Conservation (phyloP, 768 basidiomycete genomes). For the Hortiboletus flavorubellus region DNA sequence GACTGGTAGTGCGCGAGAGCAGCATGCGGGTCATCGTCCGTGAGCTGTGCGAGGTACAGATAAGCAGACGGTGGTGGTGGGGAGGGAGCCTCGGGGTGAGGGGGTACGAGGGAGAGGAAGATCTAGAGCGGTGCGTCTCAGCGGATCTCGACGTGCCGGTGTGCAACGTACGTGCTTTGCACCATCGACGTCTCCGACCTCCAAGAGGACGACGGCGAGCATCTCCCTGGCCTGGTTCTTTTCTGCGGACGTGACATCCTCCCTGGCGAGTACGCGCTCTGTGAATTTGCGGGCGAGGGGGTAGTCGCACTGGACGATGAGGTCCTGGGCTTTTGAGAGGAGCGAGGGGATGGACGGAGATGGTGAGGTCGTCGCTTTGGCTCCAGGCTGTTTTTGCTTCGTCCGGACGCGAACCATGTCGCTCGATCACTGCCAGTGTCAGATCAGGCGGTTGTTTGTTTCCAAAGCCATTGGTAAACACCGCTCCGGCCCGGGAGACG, state of each 20-base stretch:
- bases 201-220: slow-evolving; percentile 74
- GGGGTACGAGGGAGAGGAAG: slow-evolving; percentile 58
- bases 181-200: slow-evolving; percentile 69
- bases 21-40: slow-evolving; percentile 67
- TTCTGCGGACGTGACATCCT: slow-evolving; percentile 38
- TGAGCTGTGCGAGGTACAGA: slow-evolving; percentile 85
- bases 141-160: background rate
- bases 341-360: slow-evolving; percentile 51
- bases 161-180: slow-evolving; percentile 56
- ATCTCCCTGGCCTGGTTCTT: slow-evolving; percentile 76
- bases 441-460: slow-evolving; percentile 18
- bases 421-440: background rate
- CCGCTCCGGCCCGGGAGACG: background rate
- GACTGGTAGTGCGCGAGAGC: slow-evolving; percentile 76
- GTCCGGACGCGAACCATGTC: slow-evolving; percentile 55
- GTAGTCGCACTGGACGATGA: slow-evolving; percentile 83
- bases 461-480: slow-evolving; percentile 15
- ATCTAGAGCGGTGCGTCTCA: slow-evolving; percentile 40
- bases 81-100: slow-evolving; percentile 54
- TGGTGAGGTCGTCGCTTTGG: slow-evolving; percentile 14
- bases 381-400: slow-evolving; percentile 21
- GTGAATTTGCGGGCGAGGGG: slow-evolving; percentile 74
- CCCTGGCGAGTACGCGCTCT: slow-evolving; percentile 60
- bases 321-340: slow-evolving; percentile 73
- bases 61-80: slow-evolving; percentile 73